Evolutionary conservation across 768 basidiomycete genomes (phyloP).

Genomic region (Lactarius vividus): DNA sequence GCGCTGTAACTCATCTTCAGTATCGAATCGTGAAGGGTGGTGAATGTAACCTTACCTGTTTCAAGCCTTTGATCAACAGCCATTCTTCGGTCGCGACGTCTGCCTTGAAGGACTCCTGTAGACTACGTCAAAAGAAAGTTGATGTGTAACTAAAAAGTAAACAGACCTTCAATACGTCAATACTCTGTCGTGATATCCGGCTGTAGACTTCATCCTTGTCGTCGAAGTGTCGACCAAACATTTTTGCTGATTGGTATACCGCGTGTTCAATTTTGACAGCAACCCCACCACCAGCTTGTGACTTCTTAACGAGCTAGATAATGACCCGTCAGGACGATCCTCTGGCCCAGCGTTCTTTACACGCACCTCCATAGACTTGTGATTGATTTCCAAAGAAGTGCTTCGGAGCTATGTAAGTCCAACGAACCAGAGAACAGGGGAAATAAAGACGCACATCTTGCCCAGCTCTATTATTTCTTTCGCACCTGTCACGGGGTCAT

Average conservation of each 20-base stretch:
- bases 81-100: conserved; percentile 92
- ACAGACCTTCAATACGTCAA: conserved; percentile 89
- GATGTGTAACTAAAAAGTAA: neutral
- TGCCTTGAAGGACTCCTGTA: conserved; percentile 77
- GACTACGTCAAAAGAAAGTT: conserved; percentile 19
- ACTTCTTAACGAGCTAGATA: conserved; percentile 80
- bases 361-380: conserved; percentile 78
- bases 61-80: conserved; percentile 86
- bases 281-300: conserved; percentile 93
- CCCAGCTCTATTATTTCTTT: conserved; percentile 90
- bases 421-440: neutral
- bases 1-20: conserved; percentile 33
- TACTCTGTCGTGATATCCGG: conserved; percentile 86
- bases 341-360: neutral
- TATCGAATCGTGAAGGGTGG: neutral
- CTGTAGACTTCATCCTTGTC: conserved; percentile 94
- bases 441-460: conserved; percentile 68
- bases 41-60: conserved; percentile 51
- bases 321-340: conserved; percentile 1
- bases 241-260: conserved; percentile 90
- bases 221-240: conserved; percentile 94
- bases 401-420: conserved; percentile 40
- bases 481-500: conserved; percentile 83
- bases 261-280: conserved; percentile 99
- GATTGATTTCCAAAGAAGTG: conserved; percentile 96